These are phyloP conservation scores for Venustampulla echinocandica DNA, from an alignment of 495 filamentous ascomycete species.

Conservation along the genomic window DNA sequence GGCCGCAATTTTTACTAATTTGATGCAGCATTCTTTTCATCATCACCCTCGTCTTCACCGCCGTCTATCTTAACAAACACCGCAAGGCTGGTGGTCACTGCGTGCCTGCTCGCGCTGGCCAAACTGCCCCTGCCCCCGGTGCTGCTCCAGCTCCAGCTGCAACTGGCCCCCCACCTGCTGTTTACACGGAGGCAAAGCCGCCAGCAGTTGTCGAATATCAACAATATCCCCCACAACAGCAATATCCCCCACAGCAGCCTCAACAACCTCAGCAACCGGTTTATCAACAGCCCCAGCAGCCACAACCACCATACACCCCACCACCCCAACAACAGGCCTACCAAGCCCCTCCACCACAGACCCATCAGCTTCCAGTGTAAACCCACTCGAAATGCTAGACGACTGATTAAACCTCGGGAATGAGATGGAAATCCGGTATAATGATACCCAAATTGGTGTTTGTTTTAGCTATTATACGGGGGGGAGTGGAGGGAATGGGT, in stretches of 20 bases:
- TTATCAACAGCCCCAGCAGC: background rate
- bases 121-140: background rate
- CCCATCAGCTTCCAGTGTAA: no score
- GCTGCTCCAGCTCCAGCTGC: background rate
- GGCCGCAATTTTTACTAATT: background rate
- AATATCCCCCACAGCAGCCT: background rate
- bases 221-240: background rate
- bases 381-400: no score
- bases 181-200: background rate
- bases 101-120: conserved; percentile 19
- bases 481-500: no score
- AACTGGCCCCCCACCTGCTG: background rate
- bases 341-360: no score
- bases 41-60: conserved; percentile 30
- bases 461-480: no score
- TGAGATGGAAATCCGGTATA: no score
- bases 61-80: conserved; percentile 36
- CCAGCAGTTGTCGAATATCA: background rate
- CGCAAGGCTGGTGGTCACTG: conserved; percentile 33
- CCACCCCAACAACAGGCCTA: background rate
- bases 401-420: no score
- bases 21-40: conserved; percentile 31
- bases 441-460: no score
- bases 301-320: background rate
- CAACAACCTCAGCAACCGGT: background rate